Base-by-base conservation (phyloP, 2,329 filamentous ascomycete species). In the Pseudocercospora fuligena region DNA sequence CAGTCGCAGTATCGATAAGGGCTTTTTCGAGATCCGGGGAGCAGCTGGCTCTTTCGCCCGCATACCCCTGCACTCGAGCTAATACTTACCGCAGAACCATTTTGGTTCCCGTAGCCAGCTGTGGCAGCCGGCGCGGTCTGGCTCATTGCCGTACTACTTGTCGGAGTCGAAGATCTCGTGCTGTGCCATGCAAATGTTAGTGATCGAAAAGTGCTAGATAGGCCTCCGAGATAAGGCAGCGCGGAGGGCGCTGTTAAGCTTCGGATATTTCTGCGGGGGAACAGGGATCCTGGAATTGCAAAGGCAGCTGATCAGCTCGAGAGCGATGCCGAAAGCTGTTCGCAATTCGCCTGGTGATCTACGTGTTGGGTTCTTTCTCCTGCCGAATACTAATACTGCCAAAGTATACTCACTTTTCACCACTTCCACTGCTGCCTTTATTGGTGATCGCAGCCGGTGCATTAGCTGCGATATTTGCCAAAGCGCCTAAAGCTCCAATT, bases 81-180 rank as follows among this genome's bases (percentile, higher is more conserved):
- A 49, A 43, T 70, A 83, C 85, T 82, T 83, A 88, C 85, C 77
- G 85, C 85, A 71, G 83, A 84, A 73, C 83, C 85, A 69, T 85
- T 86, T 76, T 88, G 87, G 27, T 51, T 66, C 47, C 66, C 69
- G 61, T 88, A 88, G 70, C 87, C 88, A 68, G 87, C 86, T 47
- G 88, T 90, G 47, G 87, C 87, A 67, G 88, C 87, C 57, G 88
- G 88, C 54, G 88, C 89, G 70, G 87, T 87, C 70, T 87, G 89
- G 73, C 86, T 71, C 61, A 66, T 68, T 58, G 63, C 61, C 46
- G 80, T 85, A 23, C 54, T 58, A 79, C 31, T 73, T 69, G 46
- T 71, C 43, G 73, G 73, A 23, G 74, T 73, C 40, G 72, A 70
- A 11, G 73, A 74, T 40, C 72, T 71, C 40, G 70, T 72, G 56